Base-by-base conservation (phyloP, 352 stramenopile species). In the Phytopythium ostracodes region DNA sequence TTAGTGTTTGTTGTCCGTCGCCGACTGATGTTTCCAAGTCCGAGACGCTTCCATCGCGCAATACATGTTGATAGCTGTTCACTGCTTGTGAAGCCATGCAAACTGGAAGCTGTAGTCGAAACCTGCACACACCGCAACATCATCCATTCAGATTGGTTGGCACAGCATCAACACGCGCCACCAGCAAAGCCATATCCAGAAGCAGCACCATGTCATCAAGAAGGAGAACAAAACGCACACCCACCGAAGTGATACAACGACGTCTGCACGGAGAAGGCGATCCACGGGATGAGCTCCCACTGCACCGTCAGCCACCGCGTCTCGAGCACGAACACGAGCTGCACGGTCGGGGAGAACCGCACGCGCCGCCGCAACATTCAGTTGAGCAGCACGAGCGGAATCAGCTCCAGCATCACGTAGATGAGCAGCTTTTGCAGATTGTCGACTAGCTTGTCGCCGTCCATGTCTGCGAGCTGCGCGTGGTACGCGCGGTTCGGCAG, bases 401-500 rank as follows among this genome's bases (percentile, higher is more conserved):
- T 1, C 6, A 71, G n/a, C 33, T 73, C 49, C 22, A 55, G n/a
- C 7, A 42, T 18, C 60, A 25, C 29, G 29, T 76, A 71, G 0
- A 73, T 20, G 6, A 38, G 38, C 6, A 76, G 31, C 53, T 46
- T 73, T 8, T 11, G n/a, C 15, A 68, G 17, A 6, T 22, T 55
- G n/a, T 7, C 1, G 50, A 49, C 53, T 1, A 80, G 33, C 8
- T 60, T 50, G 27, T 52, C 33, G 5, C 53, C 25, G 10, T 40
- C 63, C 9, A 66, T 46, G 52, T 36, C 42, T 2, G 58, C 49
- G 4, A 84, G 56, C 25, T 79, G 67, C 17, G 66, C 60, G 25
- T 73, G 76, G 59, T 65, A 77, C 51, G 18, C 59, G 12, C 64
- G 59, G 22, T 77, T 80, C 0, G 70, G 70, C 1, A 75, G 36